Base-by-base conservation (phyloP, 2,329 filamentous ascomycete genomes). In the Daldinia eschscholtzii region DNA sequence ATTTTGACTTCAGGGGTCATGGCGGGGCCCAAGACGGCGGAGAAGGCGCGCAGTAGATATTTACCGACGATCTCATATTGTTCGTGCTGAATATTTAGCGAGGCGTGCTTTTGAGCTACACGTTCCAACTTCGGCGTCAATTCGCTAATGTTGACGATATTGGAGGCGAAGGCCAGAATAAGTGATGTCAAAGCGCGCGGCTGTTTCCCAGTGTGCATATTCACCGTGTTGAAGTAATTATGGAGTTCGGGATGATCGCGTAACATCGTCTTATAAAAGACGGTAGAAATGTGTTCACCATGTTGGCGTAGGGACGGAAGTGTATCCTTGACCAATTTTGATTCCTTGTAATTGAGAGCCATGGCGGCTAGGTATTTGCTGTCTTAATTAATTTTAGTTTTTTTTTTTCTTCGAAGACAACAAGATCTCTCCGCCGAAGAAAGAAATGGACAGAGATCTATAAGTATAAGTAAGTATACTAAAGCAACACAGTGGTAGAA, bases 241-340 rank as follows among this genome's bases (percentile, higher is more conserved):
- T 89, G 87, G 35, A 94, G 86, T 50, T 88, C 85, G 0, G 91
- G 91, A 67, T 93, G 84, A 42, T 88, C 87, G 10, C 77, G 77
- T 26, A 94, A 82, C 83, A 94, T 87, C 76, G 88, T 89, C 68
- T 84, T 83, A 83, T 94, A 94, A 82, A 94, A 93, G 71, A 86
- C 84, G n/a, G 84, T 84, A 5, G 91, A 90, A 78, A 94, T 92
- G 69, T 85, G 83, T 70, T 86, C 85, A 76, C 92, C 92, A 76
- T 93, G 88, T 68, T 90, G 84, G 23, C 85, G 85, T 2, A 94
- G 85, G 37, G 90, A 85, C 1, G 92, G 92, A 66, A 92, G 87
- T 5, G 92, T 93, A 58, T 89, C 85, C 79, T 89, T 90, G 79
- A 94, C 89, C 75, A 91, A 85, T 58, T 85, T 81, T 64, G 87